A percentile compares a stretch with the other conserved stretches of the same genome.
phyloP scores from a whole-genome alignment of 805 yeast species.

The Peterozyma xylosa region DNA sequence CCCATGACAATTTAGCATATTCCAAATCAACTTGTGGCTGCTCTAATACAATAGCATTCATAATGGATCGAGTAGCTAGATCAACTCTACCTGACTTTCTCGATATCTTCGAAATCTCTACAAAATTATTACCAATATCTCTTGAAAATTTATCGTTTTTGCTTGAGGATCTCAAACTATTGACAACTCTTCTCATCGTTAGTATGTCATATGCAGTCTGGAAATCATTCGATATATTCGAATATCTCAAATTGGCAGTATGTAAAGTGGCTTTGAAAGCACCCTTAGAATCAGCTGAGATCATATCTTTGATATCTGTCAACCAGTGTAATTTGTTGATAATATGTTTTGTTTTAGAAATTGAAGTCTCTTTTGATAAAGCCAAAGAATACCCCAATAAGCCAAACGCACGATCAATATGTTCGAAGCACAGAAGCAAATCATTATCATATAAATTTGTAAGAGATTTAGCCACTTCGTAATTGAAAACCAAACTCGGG shows the following conservation, averaged over 20 bases:
- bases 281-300: constrained; percentile 12
- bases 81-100: constrained; percentile 64
- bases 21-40: constrained; percentile 54
- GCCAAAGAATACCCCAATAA: constrained; percentile 57
- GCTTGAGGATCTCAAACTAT: background rate
- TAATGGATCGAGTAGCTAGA: constrained; percentile 60
- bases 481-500: constrained; percentile 45
- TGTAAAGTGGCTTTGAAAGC: constrained; percentile 5
- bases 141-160: constrained; percentile 10
- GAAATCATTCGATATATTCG: constrained; percentile 42
- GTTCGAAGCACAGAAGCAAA: constrained; percentile 23
- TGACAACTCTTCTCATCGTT: constrained; percentile 47
- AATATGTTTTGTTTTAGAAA: constrained; percentile 38
- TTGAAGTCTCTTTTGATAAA: constrained; percentile 39
- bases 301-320: constrained; percentile 43
- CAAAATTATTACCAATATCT: constrained; percentile 42
- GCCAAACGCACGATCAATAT: constrained; percentile 43
- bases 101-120: constrained; percentile 56
- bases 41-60: constrained; percentile 43
- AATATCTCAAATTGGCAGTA: constrained; percentile 15
- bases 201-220: constrained; percentile 53
- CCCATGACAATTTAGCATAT: constrained; percentile 80
- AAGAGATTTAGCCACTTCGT: constrained; percentile 61
- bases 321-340: constrained; percentile 54
- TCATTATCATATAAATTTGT: constrained; percentile 31